A percentile compares a stretch with the other conserved stretches of the same genome.
phyloP scores from a whole-genome alignment of 2,329 filamentous ascomycete species.

The Hortaea werneckii region DNA sequence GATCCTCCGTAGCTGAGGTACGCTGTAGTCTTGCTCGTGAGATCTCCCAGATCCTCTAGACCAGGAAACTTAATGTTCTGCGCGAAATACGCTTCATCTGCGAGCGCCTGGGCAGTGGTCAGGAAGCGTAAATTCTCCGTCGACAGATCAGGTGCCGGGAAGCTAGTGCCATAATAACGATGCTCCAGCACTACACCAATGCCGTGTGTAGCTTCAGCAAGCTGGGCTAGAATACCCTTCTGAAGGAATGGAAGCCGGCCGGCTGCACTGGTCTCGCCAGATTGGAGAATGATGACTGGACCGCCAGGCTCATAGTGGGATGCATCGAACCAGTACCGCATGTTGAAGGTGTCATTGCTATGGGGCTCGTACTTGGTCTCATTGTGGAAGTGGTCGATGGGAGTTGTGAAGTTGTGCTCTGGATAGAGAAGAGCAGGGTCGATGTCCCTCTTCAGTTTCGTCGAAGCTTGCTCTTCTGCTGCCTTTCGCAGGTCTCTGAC shows the following conservation, averaged over 20 bases:
- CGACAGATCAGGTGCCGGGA: constrained; percentile 55
- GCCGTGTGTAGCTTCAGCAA: constrained; percentile 61
- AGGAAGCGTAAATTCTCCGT: constrained; percentile 63
- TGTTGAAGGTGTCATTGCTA: constrained; percentile 53
- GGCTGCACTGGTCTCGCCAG: constrained; percentile 58
- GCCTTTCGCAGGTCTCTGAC: neutral
- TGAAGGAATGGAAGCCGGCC: constrained; percentile 59
- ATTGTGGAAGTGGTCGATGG: constrained; percentile 76
- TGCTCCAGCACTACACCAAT: constrained; percentile 77
- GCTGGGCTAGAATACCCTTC: constrained; percentile 64
- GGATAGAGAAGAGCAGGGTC: constrained; percentile 35
- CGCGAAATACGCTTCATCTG: constrained; percentile 74
- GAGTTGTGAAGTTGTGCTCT: constrained; percentile 43
- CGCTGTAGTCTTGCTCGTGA: constrained; percentile 55
- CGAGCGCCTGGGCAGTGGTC: constrained; percentile 71
- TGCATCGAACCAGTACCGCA: constrained; percentile 78
- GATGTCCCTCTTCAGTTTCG: constrained; percentile 1
- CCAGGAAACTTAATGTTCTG: constrained; percentile 61
- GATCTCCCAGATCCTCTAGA: constrained; percentile 50
- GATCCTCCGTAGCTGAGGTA: constrained; percentile 77
- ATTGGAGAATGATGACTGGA: constrained; percentile 67
- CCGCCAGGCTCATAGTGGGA: constrained; percentile 66
- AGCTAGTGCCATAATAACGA: constrained; percentile 73
- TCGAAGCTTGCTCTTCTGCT: neutral
- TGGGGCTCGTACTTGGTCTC: constrained; percentile 70